Conservation (phyloP, 2,329 filamentous ascomycete species). For the Cercospora brassicicola region DNA sequence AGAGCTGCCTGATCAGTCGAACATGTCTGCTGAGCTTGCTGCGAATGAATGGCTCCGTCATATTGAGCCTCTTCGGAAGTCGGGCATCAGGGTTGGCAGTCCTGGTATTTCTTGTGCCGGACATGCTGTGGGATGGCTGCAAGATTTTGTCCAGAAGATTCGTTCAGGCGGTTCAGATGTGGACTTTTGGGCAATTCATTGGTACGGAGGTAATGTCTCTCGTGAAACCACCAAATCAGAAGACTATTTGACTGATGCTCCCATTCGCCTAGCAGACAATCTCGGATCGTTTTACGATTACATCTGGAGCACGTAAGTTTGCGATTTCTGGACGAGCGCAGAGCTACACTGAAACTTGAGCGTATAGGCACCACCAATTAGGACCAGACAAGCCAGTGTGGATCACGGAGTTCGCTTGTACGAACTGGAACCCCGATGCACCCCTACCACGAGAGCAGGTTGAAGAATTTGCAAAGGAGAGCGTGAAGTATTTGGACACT, state of each 20-base stretch:
- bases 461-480: slow-evolving; percentile 33
- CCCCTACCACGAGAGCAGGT: slow-evolving; percentile 35
- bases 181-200: slow-evolving; percentile 38
- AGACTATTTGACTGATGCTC: neutral
- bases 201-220: slow-evolving; percentile 25
- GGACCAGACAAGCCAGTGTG: slow-evolving; percentile 35
- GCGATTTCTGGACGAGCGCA: neutral
- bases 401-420: slow-evolving; percentile 38
- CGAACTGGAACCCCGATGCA: slow-evolving; percentile 35
- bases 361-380: slow-evolving; percentile 26
- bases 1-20: slow-evolving; percentile 37
- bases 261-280: slow-evolving; percentile 20
- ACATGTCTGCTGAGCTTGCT: slow-evolving; percentile 33
- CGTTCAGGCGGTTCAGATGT: slow-evolving; percentile 31
- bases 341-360: neutral
- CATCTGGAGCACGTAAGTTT: slow-evolving; percentile 34
- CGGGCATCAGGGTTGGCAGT: slow-evolving; percentile 30
- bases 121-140: slow-evolving; percentile 33
- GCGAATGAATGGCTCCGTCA: slow-evolving; percentile 32
- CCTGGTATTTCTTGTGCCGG: slow-evolving; percentile 36
- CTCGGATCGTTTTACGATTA: slow-evolving; percentile 39
- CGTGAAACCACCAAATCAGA: neutral
- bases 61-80: slow-evolving; percentile 35
- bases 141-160: slow-evolving; percentile 32
- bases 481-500: slow-evolving; percentile 35